Base-by-base conservation (phyloP, 768 basidiomycete species). In the Mycena crocata region DNA sequence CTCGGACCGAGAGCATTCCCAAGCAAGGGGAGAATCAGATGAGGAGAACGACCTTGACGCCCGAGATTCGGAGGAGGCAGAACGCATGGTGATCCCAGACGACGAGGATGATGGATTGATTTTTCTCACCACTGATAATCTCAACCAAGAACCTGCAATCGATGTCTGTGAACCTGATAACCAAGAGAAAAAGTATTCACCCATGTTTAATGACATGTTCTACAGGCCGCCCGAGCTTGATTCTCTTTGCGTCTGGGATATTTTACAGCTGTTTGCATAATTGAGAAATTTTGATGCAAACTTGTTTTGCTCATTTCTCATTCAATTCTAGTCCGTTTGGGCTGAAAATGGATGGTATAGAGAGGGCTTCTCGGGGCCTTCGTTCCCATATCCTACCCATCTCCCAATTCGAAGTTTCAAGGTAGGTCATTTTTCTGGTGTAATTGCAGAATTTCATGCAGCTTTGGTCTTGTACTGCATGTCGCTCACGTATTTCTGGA, bases 131-230 rank as follows among this genome's bases (percentile, higher is more conserved):
- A 19, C 45, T 13, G 57, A 59, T 49, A 46, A 28, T 26, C 28
- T 42, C 23, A 39, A 49, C 49, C 21, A 54, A 31, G 30, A n/a
- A 17, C 31, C 42, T 39, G 34, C 13, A 46, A 39, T 13, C 14
- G 28, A 30, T 26, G 32, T 21, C 26, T 23, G 9, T 40, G 34
- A 31, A n/a, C 51, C 12, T 17, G 49, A 44, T 34, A 31, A 5
- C 15, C 48, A 30, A 45, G 48, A 56, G 37, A 62, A 51, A 50
- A 39, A 45, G 24, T 42, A 44, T 34, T 66, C 55, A 34, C 19
- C 35, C 6, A 40, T 62, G 42, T 68, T 68, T 42, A 49, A 64
- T 40, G 67, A 68, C 39, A 58, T 68, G 4, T 68, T 64, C 28
- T 64, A 55, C 39, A 55, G 67, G 23, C 67, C 67, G 15, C 37